Evolutionary conservation across 768 basidiomycete species (phyloP), one percentile per base, ranked within the genome.

Genomic region (Dioszegia hungarica): DNA sequence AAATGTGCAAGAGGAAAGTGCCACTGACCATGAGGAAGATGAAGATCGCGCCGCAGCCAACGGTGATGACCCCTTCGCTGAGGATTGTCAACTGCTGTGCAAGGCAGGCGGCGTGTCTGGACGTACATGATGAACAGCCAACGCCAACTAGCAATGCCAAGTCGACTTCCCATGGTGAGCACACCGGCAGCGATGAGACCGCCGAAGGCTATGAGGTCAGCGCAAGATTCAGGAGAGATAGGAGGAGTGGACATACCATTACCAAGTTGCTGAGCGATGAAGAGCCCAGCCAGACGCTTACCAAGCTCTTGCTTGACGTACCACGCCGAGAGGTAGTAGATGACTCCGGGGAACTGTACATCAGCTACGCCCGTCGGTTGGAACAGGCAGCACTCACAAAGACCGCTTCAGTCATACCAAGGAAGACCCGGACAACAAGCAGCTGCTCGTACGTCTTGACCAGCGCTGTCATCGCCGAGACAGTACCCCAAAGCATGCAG

Each of bases 131-230:
- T 63, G 58, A 67, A 70, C 9, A 73, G 57, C 71, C 73, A 74
- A 22, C 70, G 31, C 74, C 74, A 75, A 0, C 70, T 72, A 3
- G 44, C 37, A 25, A 75, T 60, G 2, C 74, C 74, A 31, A 71
- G 68, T 1, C 37, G 28, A 24, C 66, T 66, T 17, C 60, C 53
- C 1, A 63, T 52, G 24, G 67, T 40, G 14, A 74, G 44, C 34
- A 66, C 55, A 14, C 51, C 73, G 25, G 72, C 68, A 15, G 70
- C 70, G 33, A 74, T 37, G 5, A 74, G 50, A 38, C 62, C 62
- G 20, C 70, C 73, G 49, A 74, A 70, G 6, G 67, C n/a, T n/a
- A n/a, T n/a, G n/a, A n/a, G n/a, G n/a, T n/a, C n/a, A n/a, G n/a
- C n/a, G n/a, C n/a, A n/a, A n/a, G n/a, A n/a, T n/a, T 33, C 31